phyloP scores from a whole-genome alignment of 345 rosid species.

The Salix dunnii region DNA sequence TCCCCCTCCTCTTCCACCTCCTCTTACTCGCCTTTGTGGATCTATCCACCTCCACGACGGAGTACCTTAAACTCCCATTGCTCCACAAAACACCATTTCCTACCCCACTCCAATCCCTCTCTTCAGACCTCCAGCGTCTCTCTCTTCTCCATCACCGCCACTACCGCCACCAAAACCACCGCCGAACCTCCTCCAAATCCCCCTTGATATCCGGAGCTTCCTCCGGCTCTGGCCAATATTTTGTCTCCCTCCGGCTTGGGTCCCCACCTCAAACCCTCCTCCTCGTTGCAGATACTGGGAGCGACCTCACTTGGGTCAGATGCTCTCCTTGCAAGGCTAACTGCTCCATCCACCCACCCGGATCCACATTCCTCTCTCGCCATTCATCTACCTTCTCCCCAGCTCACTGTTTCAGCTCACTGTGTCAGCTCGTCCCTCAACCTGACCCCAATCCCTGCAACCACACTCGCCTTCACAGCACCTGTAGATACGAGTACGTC shows the following conservation, averaged over 20 bases:
- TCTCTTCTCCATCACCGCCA: constrained; percentile 25
- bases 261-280: constrained; percentile 72
- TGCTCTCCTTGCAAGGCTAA: constrained; percentile 67
- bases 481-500: constrained; percentile 68
- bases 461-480: constrained; percentile 61
- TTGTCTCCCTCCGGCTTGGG: constrained; percentile 66
- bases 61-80: constrained; percentile 64
- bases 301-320: constrained; percentile 81
- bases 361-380: constrained; percentile 68
- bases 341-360: constrained; percentile 48
- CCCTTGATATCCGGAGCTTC: constrained; percentile 73
- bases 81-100: constrained; percentile 44
- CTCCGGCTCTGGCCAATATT: constrained; percentile 83
- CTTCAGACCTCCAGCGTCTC: constrained; percentile 46
- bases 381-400: constrained; percentile 71
- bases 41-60: constrained; percentile 2
- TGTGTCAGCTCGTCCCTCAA: constrained; percentile 52
- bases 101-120: constrained; percentile 40
- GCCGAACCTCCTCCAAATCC: constrained; percentile 32
- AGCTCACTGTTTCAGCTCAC: constrained; percentile 58
- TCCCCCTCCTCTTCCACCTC: constrained; percentile 6
- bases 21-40: neutral
- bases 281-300: constrained; percentile 78
- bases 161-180: constrained; percentile 25
- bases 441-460: constrained; percentile 50